These are phyloP conservation scores for Albatrellus ellisii DNA, from an alignment of 768 basidiomycete species.

Conservation along the genomic window DNA sequence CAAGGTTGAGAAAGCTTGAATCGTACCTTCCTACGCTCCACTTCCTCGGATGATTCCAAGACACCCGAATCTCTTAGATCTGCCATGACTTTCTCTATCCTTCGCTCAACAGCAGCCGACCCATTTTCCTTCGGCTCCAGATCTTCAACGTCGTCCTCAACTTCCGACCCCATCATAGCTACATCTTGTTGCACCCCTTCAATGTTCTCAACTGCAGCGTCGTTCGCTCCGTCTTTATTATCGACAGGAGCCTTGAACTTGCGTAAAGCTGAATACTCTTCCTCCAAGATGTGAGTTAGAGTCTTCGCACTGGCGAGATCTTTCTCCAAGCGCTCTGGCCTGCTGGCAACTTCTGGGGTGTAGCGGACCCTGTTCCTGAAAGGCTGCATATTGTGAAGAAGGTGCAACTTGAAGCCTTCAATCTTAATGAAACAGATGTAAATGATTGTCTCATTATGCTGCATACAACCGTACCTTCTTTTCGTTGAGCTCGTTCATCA, in stretches of 20 bases:
- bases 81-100: constrained; percentile 63
- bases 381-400: constrained; percentile 67
- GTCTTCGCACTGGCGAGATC: constrained; percentile 68
- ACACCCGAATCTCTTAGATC: constrained; percentile 55
- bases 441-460: neutral
- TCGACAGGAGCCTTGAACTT: constrained; percentile 22
- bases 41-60: constrained; percentile 48
- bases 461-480: constrained; percentile 48
- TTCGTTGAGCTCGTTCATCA: constrained; percentile 65
- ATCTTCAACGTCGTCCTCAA: constrained; percentile 27
- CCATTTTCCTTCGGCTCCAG: constrained; percentile 49
- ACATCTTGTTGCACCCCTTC: constrained; percentile 14
- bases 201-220: constrained; percentile 10
- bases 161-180: constrained; percentile 12
- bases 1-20: constrained; percentile 6
- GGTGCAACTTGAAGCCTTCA: constrained; percentile 89
- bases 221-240: neutral
- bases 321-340: constrained; percentile 66
- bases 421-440: constrained; percentile 37
- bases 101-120: constrained; percentile 70
- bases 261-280: constrained; percentile 44
- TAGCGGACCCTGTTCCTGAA: constrained; percentile 68
- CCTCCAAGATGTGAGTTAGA: constrained; percentile 66
- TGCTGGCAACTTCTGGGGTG: constrained; percentile 72
- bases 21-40: constrained; percentile 60